Conservation (phyloP, 208 protist genomes). For the Acanthamoeba royreba region DNA sequence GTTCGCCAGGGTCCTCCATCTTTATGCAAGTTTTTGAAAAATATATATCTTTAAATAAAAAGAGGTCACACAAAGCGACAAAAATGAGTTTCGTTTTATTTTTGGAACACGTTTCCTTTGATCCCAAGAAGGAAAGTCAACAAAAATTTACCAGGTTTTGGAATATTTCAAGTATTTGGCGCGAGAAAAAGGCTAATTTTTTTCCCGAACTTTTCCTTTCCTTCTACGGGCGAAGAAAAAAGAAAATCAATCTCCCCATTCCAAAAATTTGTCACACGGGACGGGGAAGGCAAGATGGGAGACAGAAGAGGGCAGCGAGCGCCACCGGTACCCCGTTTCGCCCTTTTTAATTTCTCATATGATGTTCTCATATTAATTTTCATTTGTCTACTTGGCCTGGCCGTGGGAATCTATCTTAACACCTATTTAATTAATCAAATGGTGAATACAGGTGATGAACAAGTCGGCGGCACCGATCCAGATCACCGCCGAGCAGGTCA, state of each 20-base stretch:
- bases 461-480: constrained; percentile 88
- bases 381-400: too few species aligned
- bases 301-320: not conserved
- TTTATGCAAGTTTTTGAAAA: too few species aligned
- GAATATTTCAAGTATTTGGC: too few species aligned
- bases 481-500: constrained; percentile 96
- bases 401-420: too few species aligned
- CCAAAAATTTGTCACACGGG: not conserved
- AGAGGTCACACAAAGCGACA: too few species aligned
- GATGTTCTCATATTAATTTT: not conserved
- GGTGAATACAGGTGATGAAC: constrained; percentile 77
- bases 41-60: too few species aligned
- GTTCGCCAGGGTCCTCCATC: too few species aligned
- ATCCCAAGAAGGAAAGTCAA: too few species aligned
- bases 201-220: not conserved
- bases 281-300: not conserved
- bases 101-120: too few species aligned
- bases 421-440: not conserved
- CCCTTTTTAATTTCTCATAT: not conserved
- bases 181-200: too few species aligned
- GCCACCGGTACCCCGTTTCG: not conserved
- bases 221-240: not conserved
- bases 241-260: not conserved
- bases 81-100: too few species aligned
- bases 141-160: too few species aligned